These are phyloP conservation scores for Cytospora leucostoma DNA, from an alignment of 2,329 filamentous ascomycete species.

Conservation along the genomic window DNA sequence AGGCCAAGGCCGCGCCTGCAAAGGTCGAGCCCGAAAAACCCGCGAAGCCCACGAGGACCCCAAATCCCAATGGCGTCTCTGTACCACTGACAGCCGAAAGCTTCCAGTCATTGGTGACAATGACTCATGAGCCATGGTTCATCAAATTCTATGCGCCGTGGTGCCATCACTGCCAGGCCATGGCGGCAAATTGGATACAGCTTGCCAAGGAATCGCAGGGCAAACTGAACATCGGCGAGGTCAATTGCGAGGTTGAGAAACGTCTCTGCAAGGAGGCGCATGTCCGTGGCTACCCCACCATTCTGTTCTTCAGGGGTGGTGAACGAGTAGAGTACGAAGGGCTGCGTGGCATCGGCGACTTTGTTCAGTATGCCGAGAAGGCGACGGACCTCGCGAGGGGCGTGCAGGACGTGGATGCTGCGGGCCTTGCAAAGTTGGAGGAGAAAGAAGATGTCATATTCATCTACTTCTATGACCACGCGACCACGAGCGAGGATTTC, in stretches of 20 bases:
- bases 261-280: constrained; percentile 90
- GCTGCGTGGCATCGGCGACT: constrained; percentile 86
- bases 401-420: constrained; percentile 77
- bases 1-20: constrained; percentile 33
- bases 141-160: constrained; percentile 98
- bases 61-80: constrained; percentile 77
- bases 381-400: constrained; percentile 76
- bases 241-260: constrained; percentile 87
- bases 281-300: constrained; percentile 79
- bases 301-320: constrained; percentile 88
- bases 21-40: constrained; percentile 47
- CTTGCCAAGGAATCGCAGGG: constrained; percentile 90
- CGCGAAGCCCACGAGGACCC: constrained; percentile 55
- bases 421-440: constrained; percentile 77
- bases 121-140: constrained; percentile 91
- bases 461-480: constrained; percentile 95
- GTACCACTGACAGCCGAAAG: constrained; percentile 76
- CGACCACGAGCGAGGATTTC: constrained; percentile 91
- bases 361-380: constrained; percentile 83
- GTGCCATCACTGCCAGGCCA: constrained; percentile 93
- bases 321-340: constrained; percentile 93
- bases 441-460: constrained; percentile 95
- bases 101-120: constrained; percentile 84
- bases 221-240: constrained; percentile 87
- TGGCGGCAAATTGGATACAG: constrained; percentile 87